Evolutionary conservation across 1,284 basidiomycete species (phyloP), one percentile per base, ranked within the genome.

Genomic region (Pascua guehoae): DNA sequence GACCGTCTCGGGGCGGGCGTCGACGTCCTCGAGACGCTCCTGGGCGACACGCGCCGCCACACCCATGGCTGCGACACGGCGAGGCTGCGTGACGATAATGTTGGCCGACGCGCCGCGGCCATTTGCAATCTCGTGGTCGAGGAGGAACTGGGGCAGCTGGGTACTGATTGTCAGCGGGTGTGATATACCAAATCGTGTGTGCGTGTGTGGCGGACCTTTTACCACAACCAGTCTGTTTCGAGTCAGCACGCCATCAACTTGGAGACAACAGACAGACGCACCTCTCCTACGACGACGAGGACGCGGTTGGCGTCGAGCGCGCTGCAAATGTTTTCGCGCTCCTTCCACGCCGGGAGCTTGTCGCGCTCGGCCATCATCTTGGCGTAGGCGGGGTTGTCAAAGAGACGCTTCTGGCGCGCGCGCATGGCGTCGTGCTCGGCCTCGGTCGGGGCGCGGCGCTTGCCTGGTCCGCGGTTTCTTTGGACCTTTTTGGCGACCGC

Each of bases 21-120:
- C 80, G 37, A 83, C 66, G 60, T 92, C 89, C 61, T 93, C 87
- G 17, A 87, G 78, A 3, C 92, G 84, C 73, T 97, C 93, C 42
- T 86, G 79, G 8, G 91, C 89, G 14, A 97, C 93, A 54, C 93
- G 86, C 15, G 87, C 82, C 3, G 93, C 89, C 5, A 97, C 89
- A 4, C 91, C 90, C 60, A 95, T 86, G 0, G 93, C 93, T 24
- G 90, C 89, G 12, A 97, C 84, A 67, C 92, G 84, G 18, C 94
- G 84, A 14, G 93, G 93, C 70, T 97, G 93, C 2, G 94, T 96
- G 12, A 95, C 82, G 46, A 97, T 79, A 52, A 97, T 92, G 18
- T 85, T 88, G 42, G 86, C 85, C 39, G 81, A 79, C 12, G 86
- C 84, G 11, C 91, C 91, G 38, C 78, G 75, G 7, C 81, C 80